Conservation (phyloP, 2,329 filamentous ascomycete species). For the Myotisia sp. region DNA sequence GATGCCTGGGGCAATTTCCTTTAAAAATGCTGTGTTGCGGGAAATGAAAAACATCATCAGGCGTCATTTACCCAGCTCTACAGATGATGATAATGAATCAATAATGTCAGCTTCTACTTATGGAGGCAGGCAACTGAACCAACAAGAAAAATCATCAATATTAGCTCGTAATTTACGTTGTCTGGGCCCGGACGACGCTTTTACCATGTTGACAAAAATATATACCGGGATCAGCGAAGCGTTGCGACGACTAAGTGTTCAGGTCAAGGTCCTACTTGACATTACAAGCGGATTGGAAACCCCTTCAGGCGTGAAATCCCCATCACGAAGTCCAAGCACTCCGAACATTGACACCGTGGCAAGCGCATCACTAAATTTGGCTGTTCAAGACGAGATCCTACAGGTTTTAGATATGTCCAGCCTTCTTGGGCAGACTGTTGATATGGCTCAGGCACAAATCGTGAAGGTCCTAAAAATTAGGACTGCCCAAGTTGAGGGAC, state of each 20-base stretch:
- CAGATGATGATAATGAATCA: conserved; percentile 84
- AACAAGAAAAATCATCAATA: conserved; percentile 80
- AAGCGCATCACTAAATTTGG: conserved; percentile 15
- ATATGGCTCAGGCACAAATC: conserved; percentile 50
- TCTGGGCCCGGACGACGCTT: conserved; percentile 69
- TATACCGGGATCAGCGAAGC: conserved; percentile 84
- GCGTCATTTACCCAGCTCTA: conserved; percentile 75
- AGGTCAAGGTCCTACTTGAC: conserved; percentile 89
- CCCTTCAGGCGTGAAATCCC: conserved; percentile 24
- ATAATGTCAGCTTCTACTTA: conserved; percentile 73
- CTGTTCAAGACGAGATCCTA: conserved; percentile 44
- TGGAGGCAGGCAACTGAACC: conserved; percentile 52
- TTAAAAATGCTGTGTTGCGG: conserved; percentile 67
- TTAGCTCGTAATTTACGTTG: conserved; percentile 77
- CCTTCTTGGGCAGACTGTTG: conserved; percentile 51
- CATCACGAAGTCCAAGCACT: conserved; percentile 30
- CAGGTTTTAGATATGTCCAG: conserved; percentile 53
- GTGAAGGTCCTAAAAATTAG: conserved; percentile 51
- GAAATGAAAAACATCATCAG: conserved; percentile 80
- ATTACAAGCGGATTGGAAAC: conserved; percentile 50
- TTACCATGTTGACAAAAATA: conserved; percentile 64
- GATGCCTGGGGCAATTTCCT: conserved; percentile 64
- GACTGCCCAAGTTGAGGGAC: conserved; percentile 43
- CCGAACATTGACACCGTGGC: conserved; percentile 32
- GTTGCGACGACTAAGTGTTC: conserved; percentile 67